Evolutionary conservation across 257 asterid genomes (phyloP), one percentile per base, ranked within the genome.

Genomic region (Fraxinus anomala): DNA sequence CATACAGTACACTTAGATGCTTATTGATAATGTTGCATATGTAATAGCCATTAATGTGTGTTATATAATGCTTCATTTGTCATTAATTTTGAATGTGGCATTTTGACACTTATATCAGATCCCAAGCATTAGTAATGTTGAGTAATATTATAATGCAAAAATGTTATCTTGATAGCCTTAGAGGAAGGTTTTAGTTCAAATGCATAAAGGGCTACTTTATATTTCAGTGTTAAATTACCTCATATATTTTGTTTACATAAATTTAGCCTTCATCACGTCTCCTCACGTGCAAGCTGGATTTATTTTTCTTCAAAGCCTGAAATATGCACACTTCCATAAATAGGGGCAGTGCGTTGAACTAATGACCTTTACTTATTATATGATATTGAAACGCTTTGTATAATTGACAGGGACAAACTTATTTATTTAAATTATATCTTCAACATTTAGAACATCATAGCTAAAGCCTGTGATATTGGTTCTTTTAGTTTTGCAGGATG

Each of bases 401-500:
- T 63, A 63, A 11, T 23, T 26, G 66, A 3, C 0, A n/a, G 10
- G 47, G 28, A 44, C 19, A 9, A 7, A 6, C 56, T 37, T 71
- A 44, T 73, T 30, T 34, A 56, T 47, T 39, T 13, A 24, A 16
- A 19, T 6, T 30, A 28, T 67, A 44, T 63, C 6, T 26, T 63
- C 69, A 23, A 23, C 19, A 10, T 63, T 26, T 63, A 59, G 17
- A 63, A 12, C 69, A 26, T 56, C n/a, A 63, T 63, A 63, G 33
- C 8, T 63, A 12, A 36, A 21, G 61, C 23, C 69, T 14, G 23
- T 39, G 37, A 30, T 24, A 13, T 73, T 51, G 75, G 54, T 76
- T 76, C 65, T 72, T 16, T 76, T 24, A 28, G 63, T 39, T 42
- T 77, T 76, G 83, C 90, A 85, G 90, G 81, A 56, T 80, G 63